phyloP scores from a whole-genome alignment of 2,329 filamentous ascomycete genomes.

The Coniochaeta pulveracea region DNA sequence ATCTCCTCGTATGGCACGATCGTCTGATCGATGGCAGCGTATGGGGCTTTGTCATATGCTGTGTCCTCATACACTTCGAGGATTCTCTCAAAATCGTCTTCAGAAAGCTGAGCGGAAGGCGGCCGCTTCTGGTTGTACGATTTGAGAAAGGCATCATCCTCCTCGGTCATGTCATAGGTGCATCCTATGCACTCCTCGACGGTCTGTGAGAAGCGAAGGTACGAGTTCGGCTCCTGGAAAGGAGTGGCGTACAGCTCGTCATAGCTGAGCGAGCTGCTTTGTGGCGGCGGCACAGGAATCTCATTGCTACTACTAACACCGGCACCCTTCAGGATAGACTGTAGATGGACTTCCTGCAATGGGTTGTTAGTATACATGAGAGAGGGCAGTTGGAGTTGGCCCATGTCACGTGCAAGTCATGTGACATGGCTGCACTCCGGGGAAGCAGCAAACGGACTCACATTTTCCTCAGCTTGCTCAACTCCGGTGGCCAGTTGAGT shows the following conservation, averaged over 20 bases:
- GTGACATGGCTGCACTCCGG: slow-evolving; percentile 25
- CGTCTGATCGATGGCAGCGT: slow-evolving; percentile 79
- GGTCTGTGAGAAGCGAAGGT: slow-evolving; percentile 95
- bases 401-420: slow-evolving; percentile 34
- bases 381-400: slow-evolving; percentile 5
- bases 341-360: slow-evolving; percentile 82
- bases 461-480: slow-evolving; percentile 94
- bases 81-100: slow-evolving; percentile 86
- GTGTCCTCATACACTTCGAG: slow-evolving; percentile 94
- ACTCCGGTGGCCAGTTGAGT: slow-evolving; percentile 90
- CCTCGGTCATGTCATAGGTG: slow-evolving; percentile 87
- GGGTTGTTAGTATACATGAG: slow-evolving; percentile 17
- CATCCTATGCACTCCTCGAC: slow-evolving; percentile 90
- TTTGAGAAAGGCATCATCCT: slow-evolving; percentile 78
- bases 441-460: slow-evolving; percentile 42
- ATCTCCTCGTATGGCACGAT: slow-evolving; percentile 69
- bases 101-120: slow-evolving; percentile 55
- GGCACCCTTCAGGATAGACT: slow-evolving; percentile 58
- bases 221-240: slow-evolving; percentile 79
- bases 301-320: slow-evolving; percentile 46
- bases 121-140: slow-evolving; percentile 70
- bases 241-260: slow-evolving; percentile 71
- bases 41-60: slow-evolving; percentile 73
- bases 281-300: slow-evolving; percentile 54
- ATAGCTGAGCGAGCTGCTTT: slow-evolving; percentile 65